A percentile compares a stretch with the other conserved stretches of the same genome.
Conservation (phyloP, 2,329 filamentous ascomycete genomes). For the Ophiostoma sp. region DNA sequence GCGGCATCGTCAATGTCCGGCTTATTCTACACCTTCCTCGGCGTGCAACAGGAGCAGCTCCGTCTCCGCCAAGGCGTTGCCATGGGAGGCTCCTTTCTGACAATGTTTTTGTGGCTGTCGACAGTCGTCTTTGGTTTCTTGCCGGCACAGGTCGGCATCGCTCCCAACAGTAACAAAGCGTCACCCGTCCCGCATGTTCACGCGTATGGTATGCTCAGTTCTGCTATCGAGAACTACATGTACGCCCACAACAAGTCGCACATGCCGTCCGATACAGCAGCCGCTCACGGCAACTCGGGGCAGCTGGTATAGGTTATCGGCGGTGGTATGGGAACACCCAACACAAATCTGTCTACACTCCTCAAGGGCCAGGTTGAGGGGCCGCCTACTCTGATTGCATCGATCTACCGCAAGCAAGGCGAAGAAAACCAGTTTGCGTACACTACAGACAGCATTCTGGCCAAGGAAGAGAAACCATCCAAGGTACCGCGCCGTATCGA, state of each 20-base stretch:
- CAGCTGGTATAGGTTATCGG: constrained; percentile 12
- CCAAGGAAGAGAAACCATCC: background rate
- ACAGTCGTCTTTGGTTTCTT: constrained; percentile 21
- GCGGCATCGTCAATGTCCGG: background rate
- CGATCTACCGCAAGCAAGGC: constrained; percentile 16
- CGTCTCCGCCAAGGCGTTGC: constrained; percentile 20
- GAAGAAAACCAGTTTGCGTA: constrained; percentile 10
- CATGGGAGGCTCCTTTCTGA: constrained; percentile 17
- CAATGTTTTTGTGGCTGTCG: constrained; percentile 21
- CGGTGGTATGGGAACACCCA: background rate
- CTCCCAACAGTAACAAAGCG: background rate
- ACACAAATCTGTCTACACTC: too few relatives aligned
- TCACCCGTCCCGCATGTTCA: constrained; percentile 11
- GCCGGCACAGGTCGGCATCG: background rate
- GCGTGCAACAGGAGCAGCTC: constrained; percentile 20
- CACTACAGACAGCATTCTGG: background rate
- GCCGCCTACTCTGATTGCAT: background rate
- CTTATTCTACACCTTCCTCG: constrained; percentile 15
- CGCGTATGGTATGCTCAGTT: constrained; percentile 24
- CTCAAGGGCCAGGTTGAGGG: background rate
- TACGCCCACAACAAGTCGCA: constrained; percentile 1
- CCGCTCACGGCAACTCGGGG: background rate
- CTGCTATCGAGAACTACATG: constrained; percentile 24
- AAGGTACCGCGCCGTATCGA: background rate
- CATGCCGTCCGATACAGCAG: background rate